Conservation (phyloP, 441 rosid genomes). For the Pelargonium fulgidum region DNA sequence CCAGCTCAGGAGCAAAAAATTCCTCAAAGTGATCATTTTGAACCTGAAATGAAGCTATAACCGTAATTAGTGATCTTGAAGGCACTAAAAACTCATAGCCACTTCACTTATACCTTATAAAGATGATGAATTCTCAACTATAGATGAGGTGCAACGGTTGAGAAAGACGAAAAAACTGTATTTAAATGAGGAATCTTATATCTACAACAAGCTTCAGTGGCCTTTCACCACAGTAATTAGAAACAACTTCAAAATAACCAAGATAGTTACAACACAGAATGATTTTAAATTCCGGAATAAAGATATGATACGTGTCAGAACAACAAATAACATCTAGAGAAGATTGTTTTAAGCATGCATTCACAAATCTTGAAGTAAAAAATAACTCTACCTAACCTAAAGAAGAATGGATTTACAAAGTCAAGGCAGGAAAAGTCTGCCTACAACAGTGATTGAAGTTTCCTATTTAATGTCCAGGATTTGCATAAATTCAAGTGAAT, state of each 20-base stretch:
- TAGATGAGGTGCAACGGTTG: not conserved
- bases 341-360: no score
- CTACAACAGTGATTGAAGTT: no score
- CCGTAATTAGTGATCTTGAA: not conserved
- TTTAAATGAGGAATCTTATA: not conserved
- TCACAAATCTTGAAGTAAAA: no score
- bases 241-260: not conserved
- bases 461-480: no score
- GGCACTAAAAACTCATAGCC: slow-evolving; percentile 9
- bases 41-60: slow-evolving; percentile 45
- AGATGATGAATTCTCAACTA: not conserved
- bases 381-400: no score
- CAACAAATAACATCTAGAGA: no score
- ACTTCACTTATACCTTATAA: not conserved
- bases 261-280: not conserved
- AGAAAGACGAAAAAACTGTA: not conserved
- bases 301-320: no score
- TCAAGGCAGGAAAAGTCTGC: no score
- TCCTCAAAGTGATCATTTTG: slow-evolving; percentile 94
- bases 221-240: not conserved
- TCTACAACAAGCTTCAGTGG: not conserved
- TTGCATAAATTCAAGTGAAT: no score
- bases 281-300: not conserved
- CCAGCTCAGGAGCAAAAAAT: slow-evolving; percentile 86
- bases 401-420: no score